Evolutionary conservation across 176 grass and related monocot genomes (phyloP).

Genomic region (Oryza officinalis): DNA sequence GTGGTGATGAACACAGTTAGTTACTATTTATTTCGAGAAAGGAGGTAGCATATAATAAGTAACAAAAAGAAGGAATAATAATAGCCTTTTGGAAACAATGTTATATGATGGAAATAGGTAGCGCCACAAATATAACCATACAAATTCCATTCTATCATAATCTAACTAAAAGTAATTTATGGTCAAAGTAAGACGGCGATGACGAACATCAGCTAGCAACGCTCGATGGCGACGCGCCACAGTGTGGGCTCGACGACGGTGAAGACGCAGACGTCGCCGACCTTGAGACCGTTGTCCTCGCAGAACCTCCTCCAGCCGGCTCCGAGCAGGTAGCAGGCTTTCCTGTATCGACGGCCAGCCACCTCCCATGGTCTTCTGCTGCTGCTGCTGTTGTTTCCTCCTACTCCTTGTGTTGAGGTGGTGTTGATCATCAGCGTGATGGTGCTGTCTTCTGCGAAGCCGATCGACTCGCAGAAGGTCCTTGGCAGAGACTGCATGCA

Average conservation of each 20-base stretch:
- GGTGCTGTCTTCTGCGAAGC: not conserved
- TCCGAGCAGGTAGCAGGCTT: not conserved
- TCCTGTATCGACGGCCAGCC: not conserved
- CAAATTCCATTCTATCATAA: too few relatives aligned
- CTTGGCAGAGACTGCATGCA: not conserved
- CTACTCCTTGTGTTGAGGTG: not conserved
- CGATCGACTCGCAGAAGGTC: not conserved
- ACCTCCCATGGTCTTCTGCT: constrained; percentile 2
- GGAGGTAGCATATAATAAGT: too few relatives aligned
- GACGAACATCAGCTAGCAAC: not conserved
- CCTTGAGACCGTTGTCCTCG: constrained; percentile 10
- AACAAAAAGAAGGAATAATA: too few relatives aligned
- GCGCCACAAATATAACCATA: too few relatives aligned
- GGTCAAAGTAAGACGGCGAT: too few relatives aligned
- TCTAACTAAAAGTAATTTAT: too few relatives aligned
- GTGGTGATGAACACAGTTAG: too few relatives aligned
- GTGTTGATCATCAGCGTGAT: constrained; percentile 17
- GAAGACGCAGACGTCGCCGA: constrained; percentile 29
- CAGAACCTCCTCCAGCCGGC: not conserved
- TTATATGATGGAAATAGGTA: too few relatives aligned
- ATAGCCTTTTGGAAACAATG: too few relatives aligned
- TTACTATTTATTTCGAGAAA: too few relatives aligned
- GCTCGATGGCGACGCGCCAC: constrained; percentile 14
- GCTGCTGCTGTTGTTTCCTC: not conserved
- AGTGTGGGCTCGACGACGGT: not conserved